Conservation (phyloP, 1,284 basidiomycete species). For the Rhizoctonia solani region DNA sequence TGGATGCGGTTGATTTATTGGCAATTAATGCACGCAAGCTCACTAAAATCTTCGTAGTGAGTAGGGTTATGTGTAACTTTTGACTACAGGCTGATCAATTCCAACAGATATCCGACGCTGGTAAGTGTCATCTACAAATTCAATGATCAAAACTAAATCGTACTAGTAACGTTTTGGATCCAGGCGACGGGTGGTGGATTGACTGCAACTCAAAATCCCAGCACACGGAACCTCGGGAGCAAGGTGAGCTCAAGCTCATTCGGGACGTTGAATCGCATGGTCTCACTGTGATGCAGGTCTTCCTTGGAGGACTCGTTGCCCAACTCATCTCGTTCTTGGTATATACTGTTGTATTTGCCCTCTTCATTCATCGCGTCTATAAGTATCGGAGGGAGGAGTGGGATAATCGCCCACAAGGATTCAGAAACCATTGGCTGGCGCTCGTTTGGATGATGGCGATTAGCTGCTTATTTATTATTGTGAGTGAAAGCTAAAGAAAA, state of each 20-base stretch:
- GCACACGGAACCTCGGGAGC: conserved; percentile 42
- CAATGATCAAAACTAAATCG: conserved; percentile 43
- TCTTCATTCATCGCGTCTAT: conserved; percentile 62
- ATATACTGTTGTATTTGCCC: conserved; percentile 60
- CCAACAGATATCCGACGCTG: conserved; percentile 3
- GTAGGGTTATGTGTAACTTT: neutral
- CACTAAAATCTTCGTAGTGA: conserved; percentile 56
- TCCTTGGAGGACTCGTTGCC: conserved; percentile 63
- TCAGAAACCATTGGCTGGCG: conserved; percentile 64
- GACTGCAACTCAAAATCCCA: conserved; percentile 41
- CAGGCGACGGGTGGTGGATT: conserved; percentile 55
- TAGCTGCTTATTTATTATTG: conserved; percentile 68
- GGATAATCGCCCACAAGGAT: conserved; percentile 40
- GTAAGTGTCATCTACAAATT: neutral
- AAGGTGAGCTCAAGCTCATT: conserved; percentile 18
- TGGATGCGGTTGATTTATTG: conserved; percentile 58
- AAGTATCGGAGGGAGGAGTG: conserved; percentile 41
- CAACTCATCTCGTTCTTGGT: conserved; percentile 66
- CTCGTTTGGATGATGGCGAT: conserved; percentile 60
- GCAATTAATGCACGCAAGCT: conserved; percentile 58
- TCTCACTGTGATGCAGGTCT: conserved; percentile 51
- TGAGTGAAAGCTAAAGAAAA: conserved; percentile 43
- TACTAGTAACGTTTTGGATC: conserved; percentile 71
- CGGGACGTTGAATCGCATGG: no score
- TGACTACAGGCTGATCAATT: neutral